A percentile compares a stretch with the other conserved stretches of the same genome.
Evolutionary conservation across 2,329 filamentous ascomycete genomes (phyloP).

Genomic region (Colletotrichum siamense): DNA sequence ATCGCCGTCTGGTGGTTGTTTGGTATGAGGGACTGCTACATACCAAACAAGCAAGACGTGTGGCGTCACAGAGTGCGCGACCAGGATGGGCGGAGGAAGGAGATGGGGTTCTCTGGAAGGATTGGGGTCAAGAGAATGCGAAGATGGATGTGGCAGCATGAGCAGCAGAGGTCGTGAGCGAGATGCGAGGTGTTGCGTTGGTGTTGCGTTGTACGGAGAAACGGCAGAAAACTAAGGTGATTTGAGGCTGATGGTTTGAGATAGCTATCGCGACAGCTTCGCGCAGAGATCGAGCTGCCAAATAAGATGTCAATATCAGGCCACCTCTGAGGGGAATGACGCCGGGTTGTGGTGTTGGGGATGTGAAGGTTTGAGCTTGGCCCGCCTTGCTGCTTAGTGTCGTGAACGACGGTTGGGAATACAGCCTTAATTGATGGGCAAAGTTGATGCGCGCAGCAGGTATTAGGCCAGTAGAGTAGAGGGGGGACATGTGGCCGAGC

Average conservation of each 20-base stretch:
- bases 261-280: slow-evolving; percentile 14
- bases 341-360: not conserved
- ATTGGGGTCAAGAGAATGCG: not conserved
- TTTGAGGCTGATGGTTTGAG: slow-evolving; percentile 11
- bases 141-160: not conserved
- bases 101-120: not conserved
- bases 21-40: not conserved
- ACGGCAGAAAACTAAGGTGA: not conserved
- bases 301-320: slow-evolving; percentile 18
- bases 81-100: not conserved
- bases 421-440: slow-evolving; percentile 9
- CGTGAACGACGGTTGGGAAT: slow-evolving; percentile 11
- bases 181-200: not conserved
- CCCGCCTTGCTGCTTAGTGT: not conserved
- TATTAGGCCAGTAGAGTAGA: not conserved
- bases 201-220: not conserved
- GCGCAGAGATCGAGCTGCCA: slow-evolving; percentile 18
- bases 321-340: not conserved
- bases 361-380: slow-evolving; percentile 10
- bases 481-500: slow-evolving; percentile 10
- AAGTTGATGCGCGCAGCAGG: slow-evolving; percentile 6
- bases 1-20: not conserved
- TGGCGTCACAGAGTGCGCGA: slow-evolving; percentile 7
- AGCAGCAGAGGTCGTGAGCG: not conserved
- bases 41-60: slow-evolving; percentile 11